A percentile compares a stretch with the other conserved stretches of the same genome.
Evolutionary conservation across 2,329 filamentous ascomycete species (phyloP).

Genomic region (Ceratocystis alfenasii): DNA sequence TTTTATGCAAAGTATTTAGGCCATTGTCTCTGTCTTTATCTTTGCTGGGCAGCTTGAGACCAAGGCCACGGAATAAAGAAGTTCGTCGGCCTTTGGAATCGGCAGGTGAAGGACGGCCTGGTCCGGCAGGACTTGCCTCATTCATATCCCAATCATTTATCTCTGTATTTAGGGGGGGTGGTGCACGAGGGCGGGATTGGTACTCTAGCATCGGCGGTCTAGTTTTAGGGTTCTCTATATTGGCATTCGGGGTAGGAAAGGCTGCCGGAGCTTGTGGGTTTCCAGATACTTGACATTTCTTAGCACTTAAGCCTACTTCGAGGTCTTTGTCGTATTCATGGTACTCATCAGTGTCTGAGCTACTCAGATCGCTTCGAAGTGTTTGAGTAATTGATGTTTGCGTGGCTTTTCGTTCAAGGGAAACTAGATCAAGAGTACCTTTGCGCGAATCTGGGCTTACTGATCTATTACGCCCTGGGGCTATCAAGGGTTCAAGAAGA

Average conservation of each 20-base stretch:
- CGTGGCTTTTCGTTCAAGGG: not conserved
- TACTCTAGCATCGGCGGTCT: not conserved
- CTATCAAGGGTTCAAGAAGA: constrained; percentile 16
- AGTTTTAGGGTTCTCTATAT: not conserved
- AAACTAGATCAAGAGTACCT: not conserved
- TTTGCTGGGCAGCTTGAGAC: constrained; percentile 10
- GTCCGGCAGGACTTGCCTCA: not conserved
- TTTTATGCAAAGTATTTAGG: not conserved
- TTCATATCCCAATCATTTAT: constrained; percentile 7
- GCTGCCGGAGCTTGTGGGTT: not conserved
- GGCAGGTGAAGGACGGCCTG: not conserved
- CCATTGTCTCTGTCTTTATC: not conserved
- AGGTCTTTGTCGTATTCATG: not conserved
- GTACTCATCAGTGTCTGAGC: constrained; percentile 2
- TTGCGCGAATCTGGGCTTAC: constrained; percentile 12
- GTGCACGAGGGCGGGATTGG: not conserved
- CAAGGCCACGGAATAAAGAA: constrained; percentile 9
- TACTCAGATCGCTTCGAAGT: not conserved
- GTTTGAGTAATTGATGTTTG: not conserved
- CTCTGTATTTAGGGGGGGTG: not conserved
- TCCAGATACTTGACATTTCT: not conserved
- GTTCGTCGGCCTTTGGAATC: constrained; percentile 4
- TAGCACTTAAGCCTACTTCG: not conserved
- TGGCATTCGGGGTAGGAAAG: not conserved
- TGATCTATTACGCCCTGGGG: constrained; percentile 9